These are phyloP conservation scores for Phlebopus sp. DNA, from an alignment of 1,284 basidiomycete genomes.

Conservation along the genomic window DNA sequence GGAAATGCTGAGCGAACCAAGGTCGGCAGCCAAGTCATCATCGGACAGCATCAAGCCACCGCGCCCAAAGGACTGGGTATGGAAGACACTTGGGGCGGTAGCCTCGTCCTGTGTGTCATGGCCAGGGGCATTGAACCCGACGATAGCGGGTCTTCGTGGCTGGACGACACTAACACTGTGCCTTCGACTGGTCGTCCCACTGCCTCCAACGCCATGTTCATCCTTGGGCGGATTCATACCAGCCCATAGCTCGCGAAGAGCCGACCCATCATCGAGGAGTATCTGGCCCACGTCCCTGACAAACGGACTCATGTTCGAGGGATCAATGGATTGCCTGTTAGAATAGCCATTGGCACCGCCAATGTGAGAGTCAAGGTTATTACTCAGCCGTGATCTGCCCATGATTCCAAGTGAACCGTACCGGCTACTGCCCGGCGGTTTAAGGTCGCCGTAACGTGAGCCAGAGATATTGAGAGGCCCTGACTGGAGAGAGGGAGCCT, in stretches of 20 bases:
- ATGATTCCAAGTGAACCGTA: constrained; percentile 60
- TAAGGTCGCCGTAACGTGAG: constrained; percentile 55
- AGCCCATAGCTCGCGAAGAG: constrained; percentile 68
- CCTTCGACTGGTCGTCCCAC: constrained; percentile 79
- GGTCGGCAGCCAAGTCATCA: constrained; percentile 72
- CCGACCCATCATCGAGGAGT: constrained; percentile 64
- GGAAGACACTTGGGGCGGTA: constrained; percentile 24
- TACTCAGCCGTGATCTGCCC: constrained; percentile 50
- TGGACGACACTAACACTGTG: constrained; percentile 87
- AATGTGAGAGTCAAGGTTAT: constrained; percentile 42
- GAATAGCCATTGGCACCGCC: constrained; percentile 47
- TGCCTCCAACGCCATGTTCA: constrained; percentile 56
- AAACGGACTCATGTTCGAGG: constrained; percentile 79
- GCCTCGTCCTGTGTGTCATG: constrained; percentile 46
- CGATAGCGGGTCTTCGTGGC: constrained; percentile 61
- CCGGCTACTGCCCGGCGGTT: constrained; percentile 58
- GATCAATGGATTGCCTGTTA: constrained; percentile 49
- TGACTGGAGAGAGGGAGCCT: constrained; percentile 38
- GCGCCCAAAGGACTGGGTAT: constrained; percentile 30
- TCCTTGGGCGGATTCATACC: constrained; percentile 55
- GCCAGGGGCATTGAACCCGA: constrained; percentile 64
- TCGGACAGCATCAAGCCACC: constrained; percentile 69
- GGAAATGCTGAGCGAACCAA: constrained; percentile 64
- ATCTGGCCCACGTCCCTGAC: constrained; percentile 76
- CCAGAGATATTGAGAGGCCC: constrained; percentile 55